Conservation (phyloP, 345 rosid species). For the Citrus reticulata region DNA sequence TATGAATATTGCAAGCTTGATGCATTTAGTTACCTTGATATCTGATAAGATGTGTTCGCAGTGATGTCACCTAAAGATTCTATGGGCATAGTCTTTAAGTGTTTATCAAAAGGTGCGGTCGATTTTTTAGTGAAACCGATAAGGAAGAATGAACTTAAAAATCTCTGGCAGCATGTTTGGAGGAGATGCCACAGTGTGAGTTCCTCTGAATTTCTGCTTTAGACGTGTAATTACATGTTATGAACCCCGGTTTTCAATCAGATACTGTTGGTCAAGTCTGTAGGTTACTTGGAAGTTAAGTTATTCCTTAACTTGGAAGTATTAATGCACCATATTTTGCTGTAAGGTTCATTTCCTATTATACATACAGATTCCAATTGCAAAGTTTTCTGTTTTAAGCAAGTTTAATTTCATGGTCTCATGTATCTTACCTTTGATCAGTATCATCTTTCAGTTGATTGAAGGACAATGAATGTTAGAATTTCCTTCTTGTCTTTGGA, state of each 20-base stretch:
- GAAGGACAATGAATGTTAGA: not conserved
- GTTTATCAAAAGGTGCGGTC: conserved; percentile 84
- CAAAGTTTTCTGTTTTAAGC: not conserved
- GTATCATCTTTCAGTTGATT: conserved; percentile 2
- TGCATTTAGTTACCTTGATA: conserved; percentile 19
- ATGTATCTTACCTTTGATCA: not conserved
- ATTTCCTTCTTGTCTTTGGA: not conserved
- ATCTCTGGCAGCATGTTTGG: conserved; percentile 90
- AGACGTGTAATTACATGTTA: conserved; percentile 1
- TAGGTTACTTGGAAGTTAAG: not conserved
- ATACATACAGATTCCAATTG: not conserved
- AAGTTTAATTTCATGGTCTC: not conserved
- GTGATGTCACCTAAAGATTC: conserved; percentile 89
- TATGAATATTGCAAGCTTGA: conserved; percentile 13
- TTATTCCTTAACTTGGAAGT: not conserved
- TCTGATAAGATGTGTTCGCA: conserved; percentile 33
- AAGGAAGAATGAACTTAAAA: conserved; percentile 81
- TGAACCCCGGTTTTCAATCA: not conserved
- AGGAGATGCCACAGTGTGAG: conserved; percentile 80
- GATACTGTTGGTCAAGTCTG: not conserved
- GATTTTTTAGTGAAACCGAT: conserved; percentile 82
- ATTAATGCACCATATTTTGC: not conserved
- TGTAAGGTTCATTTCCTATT: not conserved
- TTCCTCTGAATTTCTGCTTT: conserved; percentile 16
- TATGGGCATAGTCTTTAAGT: conserved; percentile 73